These are phyloP conservation scores for Endoconidiophora laricicola DNA, from an alignment of 2,329 filamentous ascomycete genomes.

Conservation along the genomic window DNA sequence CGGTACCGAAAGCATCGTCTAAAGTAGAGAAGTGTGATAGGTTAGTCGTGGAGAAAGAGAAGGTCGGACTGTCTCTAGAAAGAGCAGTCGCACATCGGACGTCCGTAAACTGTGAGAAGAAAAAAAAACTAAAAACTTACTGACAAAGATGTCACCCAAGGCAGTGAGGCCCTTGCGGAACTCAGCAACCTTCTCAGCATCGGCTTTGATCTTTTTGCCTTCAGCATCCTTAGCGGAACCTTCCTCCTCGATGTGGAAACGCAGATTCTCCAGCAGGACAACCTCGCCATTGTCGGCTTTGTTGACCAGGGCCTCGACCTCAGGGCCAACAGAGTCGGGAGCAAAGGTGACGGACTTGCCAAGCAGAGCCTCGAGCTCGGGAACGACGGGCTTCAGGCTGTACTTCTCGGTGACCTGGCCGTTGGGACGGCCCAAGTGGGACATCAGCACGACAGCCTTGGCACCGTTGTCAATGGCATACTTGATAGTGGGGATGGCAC, in stretches of 20 bases:
- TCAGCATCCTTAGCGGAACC: slow-evolving; percentile 85
- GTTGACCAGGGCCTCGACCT: slow-evolving; percentile 81
- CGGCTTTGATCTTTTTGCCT: slow-evolving; percentile 96
- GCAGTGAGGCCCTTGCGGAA: slow-evolving; percentile 93
- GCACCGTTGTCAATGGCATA: slow-evolving; percentile 79
- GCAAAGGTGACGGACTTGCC: slow-evolving; percentile 74
- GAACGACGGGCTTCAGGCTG: slow-evolving; percentile 79
- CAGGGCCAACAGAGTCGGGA: slow-evolving; percentile 74
- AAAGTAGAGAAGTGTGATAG: background rate
- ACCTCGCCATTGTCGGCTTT: slow-evolving; percentile 67
- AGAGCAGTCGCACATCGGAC: background rate
- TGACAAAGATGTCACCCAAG: slow-evolving; percentile 91
- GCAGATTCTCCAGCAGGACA: slow-evolving; percentile 89
- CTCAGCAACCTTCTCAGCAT: slow-evolving; percentile 77
- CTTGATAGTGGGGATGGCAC: slow-evolving; percentile 89
- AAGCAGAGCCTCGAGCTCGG: slow-evolving; percentile 82
- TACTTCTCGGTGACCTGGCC: slow-evolving; percentile 84
- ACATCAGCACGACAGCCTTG: slow-evolving; percentile 93
- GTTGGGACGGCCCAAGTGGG: slow-evolving; percentile 89
- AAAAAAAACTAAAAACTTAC: slow-evolving; percentile 41
- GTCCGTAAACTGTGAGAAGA: background rate
- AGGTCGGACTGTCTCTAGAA: background rate
- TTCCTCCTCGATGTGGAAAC: slow-evolving; percentile 97
- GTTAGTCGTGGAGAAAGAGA: background rate
- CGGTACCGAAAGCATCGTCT: slow-evolving; percentile 83